Base-by-base conservation (phyloP, 2,329 filamentous ascomycete genomes). In the Pyrenophora seminiperda region DNA sequence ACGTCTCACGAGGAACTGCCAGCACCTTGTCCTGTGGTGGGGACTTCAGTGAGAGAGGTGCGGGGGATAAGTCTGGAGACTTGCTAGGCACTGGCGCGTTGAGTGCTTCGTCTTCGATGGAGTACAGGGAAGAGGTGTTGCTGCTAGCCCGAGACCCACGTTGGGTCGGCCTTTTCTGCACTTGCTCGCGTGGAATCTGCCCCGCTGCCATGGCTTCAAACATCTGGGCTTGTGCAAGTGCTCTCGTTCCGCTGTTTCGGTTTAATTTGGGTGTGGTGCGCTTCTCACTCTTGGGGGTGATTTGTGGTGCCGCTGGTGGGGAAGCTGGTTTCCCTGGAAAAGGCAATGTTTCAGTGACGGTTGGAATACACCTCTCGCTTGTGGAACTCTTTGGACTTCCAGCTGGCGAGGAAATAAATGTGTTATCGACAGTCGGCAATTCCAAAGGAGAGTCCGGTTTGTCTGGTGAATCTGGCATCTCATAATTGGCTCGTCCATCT, bases 201-300 rank as follows among this genome's bases (percentile, higher is more conserved):
- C 53, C 58, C 39, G 55, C 53, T 31, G 58, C 58, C 59, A 67
- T 50, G 7, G 63, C 55, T 40, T 70, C 67, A 33, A 70, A 70
- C 49, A 56, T 63, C 20, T 68, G 65, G 3, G 67, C 67, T 47
- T 70, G 64, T 6, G 64, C 58, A 20, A 70, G 46, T 2, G 66
- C 50, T 54, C 58, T 56, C 3, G 61, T 58, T 14, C 63, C 63
- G 20, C 63, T 68, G 37, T 53, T 66, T 34, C 67, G 51, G 10
- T 51, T 47, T 2, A 51, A 27, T 19, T 65, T 66, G 2, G 63
- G 65, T 2, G 59, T 65, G 1, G 56, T 52, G 11, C 61, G 53
- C 11, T 42, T 66, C 20, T 63, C 58, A 10, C 19, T 43, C 7
- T 42, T 11, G 15, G 53, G 41, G 6, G 45, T 5, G 6, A 18